Conservation (phyloP, 495 filamentous ascomycete genomes). For the Podospora sp. region DNA sequence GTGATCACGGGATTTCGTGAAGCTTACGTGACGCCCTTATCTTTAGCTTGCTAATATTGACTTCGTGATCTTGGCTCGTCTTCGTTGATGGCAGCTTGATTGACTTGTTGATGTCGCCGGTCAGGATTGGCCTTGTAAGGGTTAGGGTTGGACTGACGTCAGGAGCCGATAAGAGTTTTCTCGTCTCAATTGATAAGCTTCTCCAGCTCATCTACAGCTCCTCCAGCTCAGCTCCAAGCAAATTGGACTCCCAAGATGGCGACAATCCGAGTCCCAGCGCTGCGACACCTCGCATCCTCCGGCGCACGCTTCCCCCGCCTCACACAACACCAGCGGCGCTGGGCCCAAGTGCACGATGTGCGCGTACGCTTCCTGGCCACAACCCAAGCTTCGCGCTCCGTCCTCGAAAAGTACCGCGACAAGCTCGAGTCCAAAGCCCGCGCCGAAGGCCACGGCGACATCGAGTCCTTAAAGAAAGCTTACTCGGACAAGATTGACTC, state of each 20-base stretch:
- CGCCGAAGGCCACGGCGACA: conserved; percentile 70
- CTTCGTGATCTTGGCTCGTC: no score
- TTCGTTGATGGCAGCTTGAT: no score
- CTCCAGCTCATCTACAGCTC: background rate
- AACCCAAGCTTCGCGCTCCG: conserved; percentile 53
- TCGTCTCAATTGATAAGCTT: conserved; percentile 8
- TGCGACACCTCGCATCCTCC: conserved; percentile 38
- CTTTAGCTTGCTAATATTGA: no score
- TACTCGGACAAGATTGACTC: conserved; percentile 80
- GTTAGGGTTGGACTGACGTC: conserved; percentile 14
- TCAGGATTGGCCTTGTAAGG: background rate
- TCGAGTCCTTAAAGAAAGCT: conserved; percentile 76
- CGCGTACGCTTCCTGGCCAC: conserved; percentile 84
- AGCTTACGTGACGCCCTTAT: background rate
- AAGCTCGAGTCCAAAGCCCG: conserved; percentile 86
- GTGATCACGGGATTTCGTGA: background rate
- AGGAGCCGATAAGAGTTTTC: conserved; percentile 7
- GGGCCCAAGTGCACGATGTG: conserved; percentile 90
- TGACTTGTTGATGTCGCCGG: no score
- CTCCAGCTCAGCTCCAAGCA: background rate
- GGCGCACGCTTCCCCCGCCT: conserved; percentile 22
- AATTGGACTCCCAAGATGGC: conserved; percentile 32
- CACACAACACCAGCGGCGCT: conserved; percentile 65
- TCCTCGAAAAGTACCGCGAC: conserved; percentile 81
- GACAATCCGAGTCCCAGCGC: conserved; percentile 35